phyloP scores from a whole-genome alignment of 805 yeast genomes.

The Wickerhamiella vanderwaltii region DNA sequence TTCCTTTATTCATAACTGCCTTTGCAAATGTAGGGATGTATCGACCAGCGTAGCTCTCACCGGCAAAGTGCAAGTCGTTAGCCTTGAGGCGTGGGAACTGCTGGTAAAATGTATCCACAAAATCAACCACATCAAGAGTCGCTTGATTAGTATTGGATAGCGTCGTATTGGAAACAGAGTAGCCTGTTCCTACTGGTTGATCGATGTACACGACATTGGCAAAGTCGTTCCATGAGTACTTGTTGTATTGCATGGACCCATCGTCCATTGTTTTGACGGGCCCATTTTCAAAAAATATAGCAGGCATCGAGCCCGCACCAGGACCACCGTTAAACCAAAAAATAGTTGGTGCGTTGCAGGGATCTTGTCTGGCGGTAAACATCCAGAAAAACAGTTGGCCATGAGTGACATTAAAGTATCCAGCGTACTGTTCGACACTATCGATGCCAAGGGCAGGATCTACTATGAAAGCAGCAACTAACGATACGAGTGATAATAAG shows the following conservation, averaged over 20 bases:
- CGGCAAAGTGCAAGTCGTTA: conserved; percentile 59
- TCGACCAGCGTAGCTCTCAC: conserved; percentile 78
- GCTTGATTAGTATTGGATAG: conserved; percentile 46
- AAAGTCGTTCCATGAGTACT: conserved; percentile 66
- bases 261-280: conserved; percentile 48
- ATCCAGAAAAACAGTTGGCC: conserved; percentile 61
- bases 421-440: conserved; percentile 29
- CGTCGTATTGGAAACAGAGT: conserved; percentile 38
- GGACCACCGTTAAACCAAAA: conserved; percentile 84
- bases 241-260: conserved; percentile 33
- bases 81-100: conserved; percentile 45
- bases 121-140: conserved; percentile 63
- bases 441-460: not conserved
- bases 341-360: conserved; percentile 62
- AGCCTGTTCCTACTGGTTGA: conserved; percentile 75
- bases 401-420: conserved; percentile 49
- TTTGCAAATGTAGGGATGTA: conserved; percentile 73
- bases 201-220: conserved; percentile 72
- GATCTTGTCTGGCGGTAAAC: conserved; percentile 74
- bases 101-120: conserved; percentile 59
- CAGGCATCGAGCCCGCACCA: conserved; percentile 71
- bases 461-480: not conserved
- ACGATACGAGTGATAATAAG: no score
- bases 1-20: conserved; percentile 47
- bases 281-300: conserved; percentile 70